phyloP scores from a whole-genome alignment of 352 stramenopile species.

The Phytophthora macrochlamydospora region DNA sequence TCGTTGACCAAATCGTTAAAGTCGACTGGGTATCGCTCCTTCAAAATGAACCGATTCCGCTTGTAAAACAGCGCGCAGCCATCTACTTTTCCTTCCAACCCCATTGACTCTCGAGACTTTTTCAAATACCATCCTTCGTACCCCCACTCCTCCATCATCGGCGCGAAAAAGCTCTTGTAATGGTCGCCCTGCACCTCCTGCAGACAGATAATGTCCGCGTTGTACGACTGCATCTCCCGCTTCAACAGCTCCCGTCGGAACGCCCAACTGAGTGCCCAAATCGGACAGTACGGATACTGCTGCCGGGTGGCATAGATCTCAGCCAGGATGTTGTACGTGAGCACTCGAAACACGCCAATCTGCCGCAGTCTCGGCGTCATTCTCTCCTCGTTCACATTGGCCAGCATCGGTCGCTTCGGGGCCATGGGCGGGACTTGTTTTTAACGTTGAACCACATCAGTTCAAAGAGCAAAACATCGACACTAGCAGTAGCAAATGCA shows the following conservation, averaged over 20 bases:
- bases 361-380: conserved; percentile 73
- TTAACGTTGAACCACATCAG: conserved; percentile 28
- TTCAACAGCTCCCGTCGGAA: conserved; percentile 93
- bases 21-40: conserved; percentile 94
- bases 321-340: conserved; percentile 93
- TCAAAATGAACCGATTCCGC: conserved; percentile 86
- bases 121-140: conserved; percentile 99
- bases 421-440: conserved; percentile 72
- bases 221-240: conserved; percentile 90
- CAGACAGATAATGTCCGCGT: conserved; percentile 97
- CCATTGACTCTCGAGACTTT: conserved; percentile 98
- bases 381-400: conserved; percentile 80
- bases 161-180: conserved; percentile 97
- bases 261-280: conserved; percentile 97
- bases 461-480: conserved; percentile 16
- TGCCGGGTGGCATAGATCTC: conserved; percentile 92
- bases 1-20: conserved; percentile 96
- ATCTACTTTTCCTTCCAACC: conserved; percentile 97
- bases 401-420: conserved; percentile 81
- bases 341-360: conserved; percentile 82
- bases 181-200: conserved; percentile 98
- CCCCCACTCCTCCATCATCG: conserved; percentile 93
- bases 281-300: conserved; percentile 97
- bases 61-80: conserved; percentile 99
- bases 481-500: conserved; percentile 23